phyloP scores from a whole-genome alignment of 768 basidiomycete species.

The Cystobasidium tubakii region DNA sequence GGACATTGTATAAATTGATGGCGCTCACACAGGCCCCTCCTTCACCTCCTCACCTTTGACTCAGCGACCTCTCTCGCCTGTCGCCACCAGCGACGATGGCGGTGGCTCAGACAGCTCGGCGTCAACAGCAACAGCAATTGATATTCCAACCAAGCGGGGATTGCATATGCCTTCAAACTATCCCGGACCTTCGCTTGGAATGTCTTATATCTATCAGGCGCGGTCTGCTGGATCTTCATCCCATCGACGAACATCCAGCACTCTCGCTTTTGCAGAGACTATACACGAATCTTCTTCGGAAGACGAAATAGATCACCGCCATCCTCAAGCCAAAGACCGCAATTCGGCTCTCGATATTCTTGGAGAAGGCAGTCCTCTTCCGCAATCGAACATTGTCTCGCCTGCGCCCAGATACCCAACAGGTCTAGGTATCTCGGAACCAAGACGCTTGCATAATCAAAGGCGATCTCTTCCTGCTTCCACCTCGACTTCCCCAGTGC shows the following conservation, averaged over 20 bases:
- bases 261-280: background rate
- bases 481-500: conserved; percentile 8
- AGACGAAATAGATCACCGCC: background rate
- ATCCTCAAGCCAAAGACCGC: background rate
- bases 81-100: conserved; percentile 22
- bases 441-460: background rate
- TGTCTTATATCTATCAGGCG: background rate
- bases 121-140: conserved; percentile 28
- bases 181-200: conserved; percentile 8
- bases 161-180: background rate
- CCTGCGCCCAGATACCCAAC: background rate
- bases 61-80: conserved; percentile 32
- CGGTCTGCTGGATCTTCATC: background rate
- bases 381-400: background rate
- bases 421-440: background rate
- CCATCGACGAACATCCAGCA: background rate
- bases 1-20: background rate
- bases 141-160: conserved; percentile 10
- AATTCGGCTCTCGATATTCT: background rate
- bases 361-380: background rate
- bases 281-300: conserved; percentile 17
- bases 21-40: background rate
- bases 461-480: conserved; percentile 15
- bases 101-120: conserved; percentile 13
- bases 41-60: conserved; percentile 32